These are phyloP conservation scores for Podaxis sp. DNA, from an alignment of 768 basidiomycete species.

Conservation along the genomic window DNA sequence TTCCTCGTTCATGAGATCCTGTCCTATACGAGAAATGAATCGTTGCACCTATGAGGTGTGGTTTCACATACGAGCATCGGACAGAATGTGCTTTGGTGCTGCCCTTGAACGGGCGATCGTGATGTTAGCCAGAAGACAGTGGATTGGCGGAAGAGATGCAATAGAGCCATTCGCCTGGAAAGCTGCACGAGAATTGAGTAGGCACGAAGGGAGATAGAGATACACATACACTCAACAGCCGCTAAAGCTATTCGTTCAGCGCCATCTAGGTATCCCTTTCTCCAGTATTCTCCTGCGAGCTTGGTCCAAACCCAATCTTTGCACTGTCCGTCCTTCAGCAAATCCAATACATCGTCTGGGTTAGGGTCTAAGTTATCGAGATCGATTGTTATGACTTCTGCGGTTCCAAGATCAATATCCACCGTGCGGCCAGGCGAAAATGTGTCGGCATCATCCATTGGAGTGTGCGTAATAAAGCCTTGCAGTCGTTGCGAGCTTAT, in stretches of 20 bases:
- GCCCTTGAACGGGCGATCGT: constrained; percentile 75
- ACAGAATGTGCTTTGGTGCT: constrained; percentile 79
- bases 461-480: neutral
- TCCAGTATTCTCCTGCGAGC: constrained; percentile 88
- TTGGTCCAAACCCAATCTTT: constrained; percentile 77
- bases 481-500: neutral
- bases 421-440: constrained; percentile 48
- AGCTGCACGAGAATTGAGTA: constrained; percentile 35
- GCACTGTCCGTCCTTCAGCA: constrained; percentile 72
- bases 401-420: constrained; percentile 77
- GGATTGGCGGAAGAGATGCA: constrained; percentile 66
- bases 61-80: constrained; percentile 65
- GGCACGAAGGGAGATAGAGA: constrained; percentile 6
- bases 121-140: constrained; percentile 83
- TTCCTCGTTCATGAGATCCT: constrained; percentile 59
- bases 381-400: constrained; percentile 89
- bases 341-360: constrained; percentile 71
- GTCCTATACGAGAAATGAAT: constrained; percentile 39
- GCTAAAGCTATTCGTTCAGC: constrained; percentile 74
- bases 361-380: constrained; percentile 82
- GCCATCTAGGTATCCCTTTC: constrained; percentile 68
- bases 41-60: neutral
- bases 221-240: constrained; percentile 62
- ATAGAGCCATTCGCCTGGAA: constrained; percentile 50
- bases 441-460: constrained; percentile 34